Evolutionary conservation across 2,329 filamentous ascomycete species (phyloP).

Genomic region (Monosporascus sp.): DNA sequence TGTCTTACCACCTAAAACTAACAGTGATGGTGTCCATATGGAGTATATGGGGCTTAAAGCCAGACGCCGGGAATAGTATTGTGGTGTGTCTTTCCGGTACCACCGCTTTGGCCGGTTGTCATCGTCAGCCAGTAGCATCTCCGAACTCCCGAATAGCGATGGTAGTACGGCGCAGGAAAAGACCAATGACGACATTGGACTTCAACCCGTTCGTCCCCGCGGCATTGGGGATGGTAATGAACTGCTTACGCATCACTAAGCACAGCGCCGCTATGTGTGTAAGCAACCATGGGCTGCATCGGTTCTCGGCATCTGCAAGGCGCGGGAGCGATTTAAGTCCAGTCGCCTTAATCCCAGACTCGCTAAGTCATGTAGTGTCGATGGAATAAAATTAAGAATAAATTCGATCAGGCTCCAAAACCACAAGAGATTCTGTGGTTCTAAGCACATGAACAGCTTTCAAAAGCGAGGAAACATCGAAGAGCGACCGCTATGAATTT

Average conservation of each 20-base stretch:
- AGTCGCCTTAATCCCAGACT: no score
- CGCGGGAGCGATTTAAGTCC: no score
- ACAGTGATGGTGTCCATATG: neutral
- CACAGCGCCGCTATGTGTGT: neutral
- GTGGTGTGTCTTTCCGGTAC: neutral
- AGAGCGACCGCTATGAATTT: no score
- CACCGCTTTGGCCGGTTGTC: no score
- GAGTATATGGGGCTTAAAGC: neutral
- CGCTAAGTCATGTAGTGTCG: no score
- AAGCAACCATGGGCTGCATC: neutral
- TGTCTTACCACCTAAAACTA: neutral
- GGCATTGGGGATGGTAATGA: neutral
- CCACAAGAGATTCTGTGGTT: no score
- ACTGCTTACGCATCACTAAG: neutral
- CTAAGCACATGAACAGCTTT: no score
- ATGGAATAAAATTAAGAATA: no score
- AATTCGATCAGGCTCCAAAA: no score
- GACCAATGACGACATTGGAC: neutral
- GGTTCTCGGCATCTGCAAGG: neutral
- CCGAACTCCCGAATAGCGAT: neutral
- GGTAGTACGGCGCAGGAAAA: neutral
- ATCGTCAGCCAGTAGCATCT: neutral
- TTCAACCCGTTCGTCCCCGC: neutral
- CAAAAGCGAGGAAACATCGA: no score
- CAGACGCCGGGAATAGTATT: neutral